Evolutionary conservation across 192 early-diverging fungal genomes (phyloP).

Genomic region (Coemansia sp.): DNA sequence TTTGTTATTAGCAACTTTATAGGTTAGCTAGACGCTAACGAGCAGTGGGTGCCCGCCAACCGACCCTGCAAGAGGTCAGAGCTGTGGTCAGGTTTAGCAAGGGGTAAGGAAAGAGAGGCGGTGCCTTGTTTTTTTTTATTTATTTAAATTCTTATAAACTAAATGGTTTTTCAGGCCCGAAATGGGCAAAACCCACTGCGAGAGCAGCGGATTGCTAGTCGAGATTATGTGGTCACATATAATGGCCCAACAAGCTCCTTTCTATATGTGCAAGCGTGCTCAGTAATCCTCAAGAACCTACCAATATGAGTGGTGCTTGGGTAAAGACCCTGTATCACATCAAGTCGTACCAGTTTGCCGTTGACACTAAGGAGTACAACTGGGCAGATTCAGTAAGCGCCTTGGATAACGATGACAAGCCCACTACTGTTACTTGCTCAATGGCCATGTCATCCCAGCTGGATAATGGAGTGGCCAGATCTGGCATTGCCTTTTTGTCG

Average conservation of each 20-base stretch:
- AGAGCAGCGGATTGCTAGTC: no score
- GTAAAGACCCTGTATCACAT: slow-evolving; percentile 46
- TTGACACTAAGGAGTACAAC: slow-evolving; percentile 27
- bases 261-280: slow-evolving; percentile 39
- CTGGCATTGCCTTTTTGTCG: background rate
- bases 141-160: no score
- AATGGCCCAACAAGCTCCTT: slow-evolving; percentile 49
- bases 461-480: background rate
- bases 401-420: slow-evolving; percentile 46
- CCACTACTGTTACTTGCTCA: slow-evolving; percentile 16
- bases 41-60: no score
- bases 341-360: slow-evolving; percentile 52
- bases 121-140: no score
- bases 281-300: slow-evolving; percentile 38
- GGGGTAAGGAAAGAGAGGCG: no score
- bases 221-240: no score
- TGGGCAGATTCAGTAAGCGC: slow-evolving; percentile 31
- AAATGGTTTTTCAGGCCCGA: no score
- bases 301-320: slow-evolving; percentile 48
- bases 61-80: no score
- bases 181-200: no score
- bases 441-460: background rate
- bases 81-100: no score
- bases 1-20: no score
- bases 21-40: no score